Evolutionary conservation across 306 rosid species (phyloP).

Genomic region (Rosa rugosa): DNA sequence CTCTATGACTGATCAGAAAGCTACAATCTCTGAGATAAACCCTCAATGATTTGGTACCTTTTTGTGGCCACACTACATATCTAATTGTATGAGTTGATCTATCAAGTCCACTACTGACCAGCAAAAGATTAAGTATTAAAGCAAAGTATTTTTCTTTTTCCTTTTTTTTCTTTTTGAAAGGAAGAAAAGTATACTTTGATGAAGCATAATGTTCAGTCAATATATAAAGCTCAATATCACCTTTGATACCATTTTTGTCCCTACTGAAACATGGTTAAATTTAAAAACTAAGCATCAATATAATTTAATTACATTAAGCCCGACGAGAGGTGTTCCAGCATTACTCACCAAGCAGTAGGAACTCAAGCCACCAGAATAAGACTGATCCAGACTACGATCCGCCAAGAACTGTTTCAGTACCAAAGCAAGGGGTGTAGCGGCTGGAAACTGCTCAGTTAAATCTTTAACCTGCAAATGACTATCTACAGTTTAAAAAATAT

Average conservation of each 20-base stretch:
- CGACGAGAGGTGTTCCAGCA: constrained; percentile 13
- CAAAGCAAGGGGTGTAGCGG: constrained; percentile 89
- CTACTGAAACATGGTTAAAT: neutral
- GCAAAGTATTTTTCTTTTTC: no score
- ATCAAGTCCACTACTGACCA: neutral
- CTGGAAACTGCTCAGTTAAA: constrained; percentile 90
- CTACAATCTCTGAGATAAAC: neutral
- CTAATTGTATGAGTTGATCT: neutral
- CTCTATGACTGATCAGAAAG: neutral
- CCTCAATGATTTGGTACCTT: neutral
- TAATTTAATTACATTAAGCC: neutral
- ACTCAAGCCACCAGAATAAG: constrained; percentile 98
- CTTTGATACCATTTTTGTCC: neutral
- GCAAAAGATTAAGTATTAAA: neutral
- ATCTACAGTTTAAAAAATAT: neutral
- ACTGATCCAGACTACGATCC: constrained; percentile 94
- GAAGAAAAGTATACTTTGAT: neutral
- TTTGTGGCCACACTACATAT: neutral
- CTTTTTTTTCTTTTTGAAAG: no score
- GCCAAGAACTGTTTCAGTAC: constrained; percentile 90
- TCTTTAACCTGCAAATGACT: constrained; percentile 61
- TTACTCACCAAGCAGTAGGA: constrained; percentile 91
- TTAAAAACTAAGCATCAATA: neutral
- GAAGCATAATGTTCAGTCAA: neutral
- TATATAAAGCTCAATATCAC: neutral